phyloP scores from a whole-genome alignment of 495 filamentous ascomycete species.

The Penicillium cinerascens region DNA sequence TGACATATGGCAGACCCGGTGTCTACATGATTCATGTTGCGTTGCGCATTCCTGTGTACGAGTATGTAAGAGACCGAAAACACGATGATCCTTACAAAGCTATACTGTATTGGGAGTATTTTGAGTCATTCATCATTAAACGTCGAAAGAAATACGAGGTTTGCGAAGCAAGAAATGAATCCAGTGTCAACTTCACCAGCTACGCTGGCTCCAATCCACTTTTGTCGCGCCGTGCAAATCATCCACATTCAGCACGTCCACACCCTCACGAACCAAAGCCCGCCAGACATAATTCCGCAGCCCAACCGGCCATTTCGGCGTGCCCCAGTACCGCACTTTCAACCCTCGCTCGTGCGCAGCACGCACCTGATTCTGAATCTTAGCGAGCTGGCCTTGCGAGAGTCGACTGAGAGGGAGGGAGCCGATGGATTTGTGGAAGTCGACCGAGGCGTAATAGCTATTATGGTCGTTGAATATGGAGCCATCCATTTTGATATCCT shows the following conservation, averaged over 20 bases:
- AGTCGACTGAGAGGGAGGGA: conserved; percentile 28
- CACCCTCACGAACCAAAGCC: conserved; percentile 58
- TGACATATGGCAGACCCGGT: neutral
- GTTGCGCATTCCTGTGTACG: neutral
- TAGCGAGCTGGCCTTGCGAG: conserved; percentile 47
- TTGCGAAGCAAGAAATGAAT: neutral
- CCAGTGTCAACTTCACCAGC: conserved; percentile 11
- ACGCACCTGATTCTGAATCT: conserved; percentile 53
- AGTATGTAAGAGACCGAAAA: neutral
- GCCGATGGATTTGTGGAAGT: conserved; percentile 40
- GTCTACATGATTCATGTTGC: neutral
- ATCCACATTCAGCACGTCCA: conserved; percentile 39
- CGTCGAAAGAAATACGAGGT: neutral
- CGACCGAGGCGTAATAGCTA: conserved; percentile 43
- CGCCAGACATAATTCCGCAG: conserved; percentile 62
- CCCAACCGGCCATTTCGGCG: conserved; percentile 58
- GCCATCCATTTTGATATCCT: neutral
- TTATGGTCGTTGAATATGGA: conserved; percentile 25
- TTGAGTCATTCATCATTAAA: neutral
- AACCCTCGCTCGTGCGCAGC: conserved; percentile 59
- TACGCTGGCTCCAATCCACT: conserved; percentile 17
- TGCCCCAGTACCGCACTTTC: conserved; percentile 63
- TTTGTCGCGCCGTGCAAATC: conserved; percentile 21
- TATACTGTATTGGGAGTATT: neutral
- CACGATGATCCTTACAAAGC: neutral